phyloP scores from a whole-genome alignment of 306 rosid genomes.

The Astragalus membranaceus region DNA sequence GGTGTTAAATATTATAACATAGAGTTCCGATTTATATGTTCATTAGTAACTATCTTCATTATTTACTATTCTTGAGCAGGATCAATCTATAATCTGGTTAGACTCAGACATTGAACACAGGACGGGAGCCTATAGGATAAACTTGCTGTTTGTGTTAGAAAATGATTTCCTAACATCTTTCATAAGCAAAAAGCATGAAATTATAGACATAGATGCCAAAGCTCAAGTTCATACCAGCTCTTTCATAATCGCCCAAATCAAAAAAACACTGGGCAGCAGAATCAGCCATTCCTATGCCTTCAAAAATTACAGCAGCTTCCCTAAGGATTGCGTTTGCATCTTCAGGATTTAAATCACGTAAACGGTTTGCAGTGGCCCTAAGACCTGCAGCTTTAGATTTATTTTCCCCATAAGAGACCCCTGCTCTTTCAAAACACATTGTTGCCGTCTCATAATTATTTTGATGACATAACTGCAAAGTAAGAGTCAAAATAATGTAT shows the following conservation, averaged over 20 bases:
- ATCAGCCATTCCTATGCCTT: slow-evolving; percentile 53
- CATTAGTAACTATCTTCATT: neutral
- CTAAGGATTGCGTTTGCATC: slow-evolving; percentile 52
- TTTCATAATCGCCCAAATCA: slow-evolving; percentile 61
- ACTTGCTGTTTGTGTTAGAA: neutral
- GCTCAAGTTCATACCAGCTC: slow-evolving; percentile 48
- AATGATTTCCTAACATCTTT: neutral
- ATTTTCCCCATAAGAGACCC: slow-evolving; percentile 63
- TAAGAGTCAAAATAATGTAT: neutral
- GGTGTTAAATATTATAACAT: neutral
- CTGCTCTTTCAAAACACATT: slow-evolving; percentile 72
- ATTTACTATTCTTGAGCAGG: neutral
- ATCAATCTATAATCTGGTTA: neutral
- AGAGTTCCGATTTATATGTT: neutral
- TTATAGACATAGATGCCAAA: neutral
- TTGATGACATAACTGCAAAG: slow-evolving; percentile 50
- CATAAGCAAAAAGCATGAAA: neutral
- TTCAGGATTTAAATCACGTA: slow-evolving; percentile 35
- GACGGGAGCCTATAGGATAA: neutral
- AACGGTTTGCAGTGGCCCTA: slow-evolving; percentile 42
- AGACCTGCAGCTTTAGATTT: slow-evolving; percentile 67
- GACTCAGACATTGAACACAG: neutral
- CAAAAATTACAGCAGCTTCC: slow-evolving; percentile 72
- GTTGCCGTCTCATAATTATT: slow-evolving; percentile 68
- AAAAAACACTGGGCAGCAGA: slow-evolving; percentile 60